Evolutionary conservation across 495 filamentous ascomycete genomes (phyloP), one percentile per base, ranked within the genome.

Genomic region (Aspergillus bertholletiae): DNA sequence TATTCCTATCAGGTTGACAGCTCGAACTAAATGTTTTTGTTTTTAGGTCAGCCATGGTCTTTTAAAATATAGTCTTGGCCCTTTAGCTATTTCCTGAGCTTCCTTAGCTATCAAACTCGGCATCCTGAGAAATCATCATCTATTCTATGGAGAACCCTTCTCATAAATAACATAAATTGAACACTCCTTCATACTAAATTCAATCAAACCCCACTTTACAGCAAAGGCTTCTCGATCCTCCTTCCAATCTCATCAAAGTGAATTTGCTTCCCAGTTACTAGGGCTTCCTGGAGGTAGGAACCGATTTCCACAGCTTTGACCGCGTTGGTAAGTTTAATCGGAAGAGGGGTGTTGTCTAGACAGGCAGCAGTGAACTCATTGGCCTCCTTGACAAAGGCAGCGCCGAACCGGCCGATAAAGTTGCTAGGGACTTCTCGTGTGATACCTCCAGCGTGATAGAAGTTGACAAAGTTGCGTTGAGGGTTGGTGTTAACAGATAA

Each of bases 281-380:
- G 61, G 21, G 72, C 74, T 60, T 86, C 82, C 62, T 83, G 80
- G 49, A 85, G 65, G 50, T 80, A 80, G 47, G 71, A 67, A 6
- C 77, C 83, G 65, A 86, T 83, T 65, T 75, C 70, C 13, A 86
- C 77, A 7, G 83, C 80, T 65, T 80, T 70, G 28, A 84, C 75
- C 37, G 80, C 80, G 21, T 77, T 77, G 18, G 54, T 66, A 41
- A 84, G 55, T 64, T 77, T 76, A 54, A 84, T 72, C 7, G 81
- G 81, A 51, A 85, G 51, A 34, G 68, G 62, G 28, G 56, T 74
- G 46, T 77, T 71, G 52, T 84, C 80, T 48, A 86, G 58, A 52
- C 75, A 77, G 1, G 69, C 69, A 17, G 66, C 76, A 11, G 78
- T 79, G 55, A 82, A 85, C 60, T 85, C 79, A 44, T 80, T 80